Evolutionary conservation across 78 protist species (phyloP), one percentile per base, ranked within the genome.

Genomic region (Isochrysis galbana): DNA sequence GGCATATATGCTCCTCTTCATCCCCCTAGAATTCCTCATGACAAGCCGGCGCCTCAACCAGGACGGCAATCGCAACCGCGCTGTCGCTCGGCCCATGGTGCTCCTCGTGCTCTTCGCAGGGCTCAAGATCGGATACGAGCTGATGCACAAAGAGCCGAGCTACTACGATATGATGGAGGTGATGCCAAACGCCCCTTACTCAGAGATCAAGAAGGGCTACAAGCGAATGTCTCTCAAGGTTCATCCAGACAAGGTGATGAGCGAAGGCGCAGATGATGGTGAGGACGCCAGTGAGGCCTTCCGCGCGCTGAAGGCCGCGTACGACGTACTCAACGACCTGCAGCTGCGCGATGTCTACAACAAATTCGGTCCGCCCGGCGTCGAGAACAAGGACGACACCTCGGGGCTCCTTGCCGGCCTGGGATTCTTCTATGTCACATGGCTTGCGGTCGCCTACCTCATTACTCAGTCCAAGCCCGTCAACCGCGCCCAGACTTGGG

Each of bases 361-460:
- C 46, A 77, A 77, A 29, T 77, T 77, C 23, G 84, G 84, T 19
- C 44, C 44, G 32, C 19, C 44, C 19, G 84, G 84, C 7, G 5
- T 77, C 46, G 84, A 36, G 84, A 39, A 17, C 32, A 77, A 77
- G 84, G 26, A 77, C 84, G 84, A 77, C 84, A 77, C 84, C 34
- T 22, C 44, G 17, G 19, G 14, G 0, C 84, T 77, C n/a, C 84
- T 77, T 4, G 46, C 84, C 2, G 84, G 84, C 84, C 84, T 77
- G 17, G 84, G 84, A 26, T 77, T 77, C 84, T 77, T 77, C 19
- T 77, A 77, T 46, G 46, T 77, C 26, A 32, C 23, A 23, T 77
- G 84, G 84, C 84, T 77, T 4, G 84, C 84, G 26, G 29, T 77
- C n/a, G 84, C 84, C 32, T 77, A 77, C 46, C 84, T 77, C 32